A percentile compares a stretch with the other conserved stretches of the same genome.
These are phyloP conservation scores for Ocimum tenuiflorum DNA, from an alignment of 257 asterid species.

Conservation along the genomic window DNA sequence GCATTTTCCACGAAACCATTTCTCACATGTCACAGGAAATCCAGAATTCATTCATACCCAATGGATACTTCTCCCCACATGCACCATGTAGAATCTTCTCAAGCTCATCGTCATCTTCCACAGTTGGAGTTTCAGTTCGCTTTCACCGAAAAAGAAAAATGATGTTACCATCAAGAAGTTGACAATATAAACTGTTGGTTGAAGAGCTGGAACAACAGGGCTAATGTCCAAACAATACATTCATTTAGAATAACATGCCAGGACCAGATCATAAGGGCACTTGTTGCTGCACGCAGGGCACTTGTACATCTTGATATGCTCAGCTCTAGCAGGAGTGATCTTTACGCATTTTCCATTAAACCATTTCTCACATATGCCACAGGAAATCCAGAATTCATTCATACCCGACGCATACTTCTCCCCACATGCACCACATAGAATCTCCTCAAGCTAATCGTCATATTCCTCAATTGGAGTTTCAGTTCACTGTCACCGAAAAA, in stretches of 20 bases:
- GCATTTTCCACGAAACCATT: constrained; percentile 90
- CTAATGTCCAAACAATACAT: too few species aligned
- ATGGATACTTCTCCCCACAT: constrained; percentile 53
- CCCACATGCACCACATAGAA: too few species aligned
- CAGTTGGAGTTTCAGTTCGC: constrained; percentile 37
- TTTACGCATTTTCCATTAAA: too few species aligned
- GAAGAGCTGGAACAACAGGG: background rate
- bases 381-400: too few species aligned
- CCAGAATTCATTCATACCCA: constrained; percentile 77
- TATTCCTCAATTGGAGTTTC: too few species aligned
- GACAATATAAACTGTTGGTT: background rate
- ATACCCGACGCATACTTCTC: too few species aligned
- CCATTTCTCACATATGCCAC: too few species aligned
- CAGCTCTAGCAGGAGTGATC: too few species aligned
- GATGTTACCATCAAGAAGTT: background rate
- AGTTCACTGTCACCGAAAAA: too few species aligned
- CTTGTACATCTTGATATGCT: too few species aligned
- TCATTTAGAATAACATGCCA: background rate
- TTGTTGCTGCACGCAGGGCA: too few species aligned
- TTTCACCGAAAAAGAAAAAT: constrained; percentile 17
- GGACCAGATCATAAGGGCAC: background rate
- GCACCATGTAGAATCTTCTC: constrained; percentile 66
- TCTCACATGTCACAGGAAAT: constrained; percentile 81
- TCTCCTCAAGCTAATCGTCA: too few species aligned
- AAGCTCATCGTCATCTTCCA: constrained; percentile 58